Percentiles rank a stretch among this genome's conserved stretches.
Evolutionary conservation across 1,284 basidiomycete genomes (phyloP).

Genomic region (Trametes versicolor): DNA sequence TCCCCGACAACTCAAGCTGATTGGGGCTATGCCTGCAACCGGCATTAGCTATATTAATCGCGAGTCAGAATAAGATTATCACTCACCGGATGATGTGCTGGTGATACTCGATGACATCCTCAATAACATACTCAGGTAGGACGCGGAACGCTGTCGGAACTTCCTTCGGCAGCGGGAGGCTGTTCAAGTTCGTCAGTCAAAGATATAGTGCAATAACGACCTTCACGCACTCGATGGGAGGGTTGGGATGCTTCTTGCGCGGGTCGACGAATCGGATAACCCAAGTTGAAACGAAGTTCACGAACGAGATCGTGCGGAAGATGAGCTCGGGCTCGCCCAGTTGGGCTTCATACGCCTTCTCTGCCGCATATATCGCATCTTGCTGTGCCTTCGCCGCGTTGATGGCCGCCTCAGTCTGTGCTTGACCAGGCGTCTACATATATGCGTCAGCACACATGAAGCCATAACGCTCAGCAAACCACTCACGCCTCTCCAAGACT

Average conservation of each 20-base stretch:
- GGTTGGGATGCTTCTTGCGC: constrained; percentile 79
- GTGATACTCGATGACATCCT: constrained; percentile 93
- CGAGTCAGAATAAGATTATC: not conserved
- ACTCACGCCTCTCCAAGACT: constrained; percentile 77
- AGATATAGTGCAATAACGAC: not conserved
- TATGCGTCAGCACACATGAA: not conserved
- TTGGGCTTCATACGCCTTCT: constrained; percentile 87
- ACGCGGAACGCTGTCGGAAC: constrained; percentile 89
- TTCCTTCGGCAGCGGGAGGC: constrained; percentile 87
- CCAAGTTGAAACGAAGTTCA: constrained; percentile 94
- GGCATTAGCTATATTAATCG: not conserved
- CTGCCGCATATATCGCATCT: constrained; percentile 71
- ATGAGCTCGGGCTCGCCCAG: constrained; percentile 89
- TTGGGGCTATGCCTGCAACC: constrained; percentile 74
- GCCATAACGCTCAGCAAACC: constrained; percentile 39
- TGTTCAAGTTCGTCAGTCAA: constrained; percentile 41
- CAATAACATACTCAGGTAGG: constrained; percentile 94
- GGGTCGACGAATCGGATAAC: constrained; percentile 94
- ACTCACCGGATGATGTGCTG: constrained; percentile 85
- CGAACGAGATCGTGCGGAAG: constrained; percentile 84
- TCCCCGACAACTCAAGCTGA: constrained; percentile 83
- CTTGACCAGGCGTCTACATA: constrained; percentile 70
- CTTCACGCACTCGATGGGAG: constrained; percentile 67
- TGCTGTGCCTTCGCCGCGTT: constrained; percentile 79
- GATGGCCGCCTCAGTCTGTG: constrained; percentile 74